Conservation (phyloP, 148 eudicot species). For the Mesembryanthemum crystallinum region DNA sequence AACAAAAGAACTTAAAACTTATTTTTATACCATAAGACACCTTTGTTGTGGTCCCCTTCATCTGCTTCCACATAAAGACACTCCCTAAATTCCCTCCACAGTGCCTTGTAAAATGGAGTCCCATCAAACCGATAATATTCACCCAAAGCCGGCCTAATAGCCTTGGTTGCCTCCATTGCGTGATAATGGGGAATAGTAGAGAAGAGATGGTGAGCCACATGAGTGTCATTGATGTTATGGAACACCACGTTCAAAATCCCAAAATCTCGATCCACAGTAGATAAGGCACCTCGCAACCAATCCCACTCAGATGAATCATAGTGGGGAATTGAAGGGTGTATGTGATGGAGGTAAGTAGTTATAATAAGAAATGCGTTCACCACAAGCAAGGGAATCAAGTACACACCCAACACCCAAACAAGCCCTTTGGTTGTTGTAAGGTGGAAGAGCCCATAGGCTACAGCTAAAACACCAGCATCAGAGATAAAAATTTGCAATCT, state of each 20-base stretch:
- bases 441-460: constrained; percentile 42
- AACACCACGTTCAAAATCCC: constrained; percentile 74
- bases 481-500: constrained; percentile 59
- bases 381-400: constrained; percentile 63
- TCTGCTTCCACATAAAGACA: constrained; percentile 74
- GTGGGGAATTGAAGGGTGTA: constrained; percentile 79
- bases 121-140: constrained; percentile 65
- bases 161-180: constrained; percentile 90
- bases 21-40: constrained; percentile 80
- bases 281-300: constrained; percentile 77
- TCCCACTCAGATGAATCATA: constrained; percentile 87
- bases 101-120: constrained; percentile 60
- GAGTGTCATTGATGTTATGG: constrained; percentile 81
- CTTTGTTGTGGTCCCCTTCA: constrained; percentile 47
- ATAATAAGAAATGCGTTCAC: constrained; percentile 76
- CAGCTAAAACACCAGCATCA: constrained; percentile 56
- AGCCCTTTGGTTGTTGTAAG: constrained; percentile 55
- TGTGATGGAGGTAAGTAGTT: constrained; percentile 75
- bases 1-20: constrained; percentile 35
- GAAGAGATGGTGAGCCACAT: constrained; percentile 82
- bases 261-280: constrained; percentile 79
- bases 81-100: constrained; percentile 80
- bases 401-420: constrained; percentile 57
- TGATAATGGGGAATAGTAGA: constrained; percentile 90
- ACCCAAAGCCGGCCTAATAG: constrained; percentile 70